A percentile compares a stretch with the other conserved stretches of the same genome.
Evolutionary conservation across 108 stramenopile species (phyloP).

Genomic region (Mediolabrus comicus): DNA sequence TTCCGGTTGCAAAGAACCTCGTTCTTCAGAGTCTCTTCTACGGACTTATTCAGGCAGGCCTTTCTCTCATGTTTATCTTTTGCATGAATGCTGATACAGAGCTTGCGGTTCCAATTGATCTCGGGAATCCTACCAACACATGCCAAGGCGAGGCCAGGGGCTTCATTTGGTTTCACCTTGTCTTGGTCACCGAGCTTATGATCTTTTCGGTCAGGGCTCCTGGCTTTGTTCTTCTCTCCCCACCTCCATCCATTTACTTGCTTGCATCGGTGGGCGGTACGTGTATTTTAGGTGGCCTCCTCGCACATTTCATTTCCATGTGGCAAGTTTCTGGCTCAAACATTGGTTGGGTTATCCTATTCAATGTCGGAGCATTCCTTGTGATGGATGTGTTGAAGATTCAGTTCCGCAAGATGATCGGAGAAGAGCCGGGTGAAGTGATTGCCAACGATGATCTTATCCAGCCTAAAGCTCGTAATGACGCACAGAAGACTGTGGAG

Average conservation of each 20-base stretch:
- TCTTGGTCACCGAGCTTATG: slow-evolving; percentile 57
- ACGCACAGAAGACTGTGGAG: slow-evolving; percentile 38
- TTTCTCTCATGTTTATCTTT: slow-evolving; percentile 64
- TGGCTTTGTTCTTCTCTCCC: slow-evolving; percentile 42
- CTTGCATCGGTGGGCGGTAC: slow-evolving; percentile 49
- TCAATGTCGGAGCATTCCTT: slow-evolving; percentile 48
- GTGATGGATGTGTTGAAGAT: slow-evolving; percentile 58
- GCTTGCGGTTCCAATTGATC: slow-evolving; percentile 22
- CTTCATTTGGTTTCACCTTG: slow-evolving; percentile 60
- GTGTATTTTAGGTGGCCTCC: slow-evolving; percentile 35
- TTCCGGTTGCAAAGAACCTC: slow-evolving; percentile 48
- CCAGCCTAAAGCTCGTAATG: slow-evolving; percentile 24
- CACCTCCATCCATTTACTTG: slow-evolving; percentile 44
- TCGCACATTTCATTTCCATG: slow-evolving; percentile 26
- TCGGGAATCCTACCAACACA: no score
- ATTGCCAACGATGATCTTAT: slow-evolving; percentile 53
- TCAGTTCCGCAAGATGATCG: slow-evolving; percentile 43
- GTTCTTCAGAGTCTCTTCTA: slow-evolving; percentile 56
- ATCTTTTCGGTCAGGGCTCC: slow-evolving; percentile 66
- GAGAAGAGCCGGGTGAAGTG: slow-evolving; percentile 52
- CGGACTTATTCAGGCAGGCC: slow-evolving; percentile 52
- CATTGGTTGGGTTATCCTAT: slow-evolving; percentile 44
- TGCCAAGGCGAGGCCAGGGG: slow-evolving; percentile 45
- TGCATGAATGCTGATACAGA: slow-evolving; percentile 18
- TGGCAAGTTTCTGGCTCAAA: slow-evolving; percentile 13